Base-by-base conservation (phyloP, 805 yeast species). In the Hanseniaspora taiwanica region DNA sequence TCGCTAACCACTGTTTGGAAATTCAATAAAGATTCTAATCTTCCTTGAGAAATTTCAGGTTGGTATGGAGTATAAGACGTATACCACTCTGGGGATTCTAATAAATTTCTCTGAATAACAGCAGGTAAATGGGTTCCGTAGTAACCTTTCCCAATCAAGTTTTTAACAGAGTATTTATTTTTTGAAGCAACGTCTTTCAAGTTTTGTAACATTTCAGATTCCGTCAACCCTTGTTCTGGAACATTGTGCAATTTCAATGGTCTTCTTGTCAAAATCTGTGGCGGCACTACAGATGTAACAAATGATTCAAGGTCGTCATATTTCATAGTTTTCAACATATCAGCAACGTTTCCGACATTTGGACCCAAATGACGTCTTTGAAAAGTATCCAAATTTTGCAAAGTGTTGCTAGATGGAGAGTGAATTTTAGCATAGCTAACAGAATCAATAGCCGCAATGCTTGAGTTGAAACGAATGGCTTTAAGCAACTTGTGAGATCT, bases 21-120 rank as follows among this genome's bases (percentile, higher is more conserved):
- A 62, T 91, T 91, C 46, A 91, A 66, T 46, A 91, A 66, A 18
- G 91, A 76, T 63, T 89, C 95, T 51, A 91, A 70, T 52, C 98
- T 76, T 40, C 98, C 98, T 63, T 91, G 98, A 1, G 96, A 81
- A 43, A 91, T 87, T 60, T 91, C 98, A 1, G 98, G 96, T 65
- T 91, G 98, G 60, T 91, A 91, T 27, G 98, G 98, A 19, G 98
- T 91, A 59, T 91, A 91, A 1, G 96, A 85, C 17, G 98, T 91
- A 68, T 91, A 91, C 98, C 98, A 91, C 56, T 86, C 95, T 5
- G 98, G 98, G 45, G 80, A 76, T 61, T 91, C 98, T 42, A 91
- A 65, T 43, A 91, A 62, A 54, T 91, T 91, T 58, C 98, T 76
- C 65, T 84, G 93, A 50, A 91, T 82, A 27, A 89, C 96, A 1